Evolutionary conservation across 2,329 filamentous ascomycete genomes (phyloP).

Genomic region (Arthrobotrys musiformis): DNA sequence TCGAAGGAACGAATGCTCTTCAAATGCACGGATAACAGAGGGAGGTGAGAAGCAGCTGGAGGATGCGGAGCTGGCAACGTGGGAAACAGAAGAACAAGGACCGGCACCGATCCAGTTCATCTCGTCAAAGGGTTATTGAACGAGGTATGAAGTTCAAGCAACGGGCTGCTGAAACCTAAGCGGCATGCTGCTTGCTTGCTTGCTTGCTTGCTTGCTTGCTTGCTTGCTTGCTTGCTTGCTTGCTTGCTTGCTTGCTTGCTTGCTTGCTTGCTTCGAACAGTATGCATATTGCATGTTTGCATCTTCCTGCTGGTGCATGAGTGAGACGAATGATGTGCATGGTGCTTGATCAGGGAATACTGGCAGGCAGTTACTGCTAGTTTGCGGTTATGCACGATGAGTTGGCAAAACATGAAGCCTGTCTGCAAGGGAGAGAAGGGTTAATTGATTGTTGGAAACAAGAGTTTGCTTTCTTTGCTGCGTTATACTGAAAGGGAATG

Average conservation of each 20-base stretch:
- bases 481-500: slow-evolving; percentile 23
- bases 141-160: background rate
- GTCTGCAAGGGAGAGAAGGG: slow-evolving; percentile 37
- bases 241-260: slow-evolving; percentile 26
- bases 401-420: slow-evolving; percentile 51
- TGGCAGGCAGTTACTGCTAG: slow-evolving; percentile 29
- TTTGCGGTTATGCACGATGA: slow-evolving; percentile 56
- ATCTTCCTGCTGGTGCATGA: slow-evolving; percentile 27
- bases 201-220: slow-evolving; percentile 25
- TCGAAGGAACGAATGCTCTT: background rate
- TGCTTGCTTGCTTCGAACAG: slow-evolving; percentile 10
- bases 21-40: background rate
- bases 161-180: background rate
- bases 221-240: slow-evolving; percentile 26
- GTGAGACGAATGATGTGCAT: slow-evolving; percentile 56
- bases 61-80: background rate
- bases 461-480: background rate
- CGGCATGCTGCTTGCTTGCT: slow-evolving; percentile 12
- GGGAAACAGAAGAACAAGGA: background rate
- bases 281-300: slow-evolving; percentile 31
- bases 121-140: background rate
- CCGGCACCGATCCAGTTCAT: background rate
- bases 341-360: slow-evolving; percentile 51
- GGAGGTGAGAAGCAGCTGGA: no score
- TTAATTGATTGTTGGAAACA: slow-evolving; percentile 24